Conservation (phyloP, 345 rosid species). For the Eucalyptus regnans region DNA sequence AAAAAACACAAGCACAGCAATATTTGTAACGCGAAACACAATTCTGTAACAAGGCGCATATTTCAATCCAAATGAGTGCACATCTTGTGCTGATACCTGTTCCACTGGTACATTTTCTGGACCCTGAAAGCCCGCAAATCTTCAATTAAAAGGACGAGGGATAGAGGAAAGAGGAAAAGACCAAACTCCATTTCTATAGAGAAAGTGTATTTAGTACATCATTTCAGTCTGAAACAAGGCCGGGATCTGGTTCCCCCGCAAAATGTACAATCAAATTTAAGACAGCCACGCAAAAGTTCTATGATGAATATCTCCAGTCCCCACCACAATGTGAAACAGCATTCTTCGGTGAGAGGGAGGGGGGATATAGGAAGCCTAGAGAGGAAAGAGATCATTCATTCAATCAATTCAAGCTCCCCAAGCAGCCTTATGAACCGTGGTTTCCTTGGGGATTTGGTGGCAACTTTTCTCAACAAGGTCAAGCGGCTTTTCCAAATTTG, state of each 20-base stretch:
- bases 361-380: background rate
- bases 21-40: background rate
- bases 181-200: too few species aligned
- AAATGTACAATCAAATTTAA: too few species aligned
- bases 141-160: too few species aligned
- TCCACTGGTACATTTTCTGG: background rate
- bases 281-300: background rate
- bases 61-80: background rate
- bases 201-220: too few species aligned
- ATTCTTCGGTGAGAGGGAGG: background rate
- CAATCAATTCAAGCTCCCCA: slow-evolving; percentile 32
- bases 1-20: background rate
- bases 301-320: background rate
- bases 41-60: background rate
- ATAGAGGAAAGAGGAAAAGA: too few species aligned
- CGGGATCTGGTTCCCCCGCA: background rate
- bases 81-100: background rate
- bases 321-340: background rate
- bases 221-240: too few species aligned
- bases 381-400: background rate
- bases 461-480: slow-evolving; percentile 94
- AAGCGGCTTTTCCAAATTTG: slow-evolving; percentile 39
- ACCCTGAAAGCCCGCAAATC: background rate
- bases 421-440: slow-evolving; percentile 80
- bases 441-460: slow-evolving; percentile 89